These are phyloP conservation scores for Chlorokybus atmophyticus DNA, from an alignment of 139 green algal genomes.

Conservation along the genomic window DNA sequence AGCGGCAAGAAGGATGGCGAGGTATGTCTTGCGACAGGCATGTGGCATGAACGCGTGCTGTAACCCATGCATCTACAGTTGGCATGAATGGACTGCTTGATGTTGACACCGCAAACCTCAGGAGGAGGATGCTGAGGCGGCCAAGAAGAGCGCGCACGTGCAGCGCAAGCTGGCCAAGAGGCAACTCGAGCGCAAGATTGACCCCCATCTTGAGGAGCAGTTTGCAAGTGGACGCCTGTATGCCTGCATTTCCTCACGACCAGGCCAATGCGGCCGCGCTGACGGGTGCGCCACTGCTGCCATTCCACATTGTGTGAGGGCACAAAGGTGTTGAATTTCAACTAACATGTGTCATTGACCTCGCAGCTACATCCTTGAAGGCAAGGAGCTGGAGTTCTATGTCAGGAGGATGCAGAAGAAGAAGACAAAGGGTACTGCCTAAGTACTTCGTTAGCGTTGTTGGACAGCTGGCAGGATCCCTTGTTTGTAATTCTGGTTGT, in stretches of 20 bases:
- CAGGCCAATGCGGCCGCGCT: constrained; percentile 63
- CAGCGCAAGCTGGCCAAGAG: constrained; percentile 72
- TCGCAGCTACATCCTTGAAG: constrained; percentile 76
- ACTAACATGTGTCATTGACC: not conserved
- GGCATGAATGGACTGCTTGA: no score
- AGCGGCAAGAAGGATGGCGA: no score
- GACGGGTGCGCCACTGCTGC: constrained; percentile 42
- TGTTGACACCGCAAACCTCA: not conserved
- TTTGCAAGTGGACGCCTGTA: constrained; percentile 78
- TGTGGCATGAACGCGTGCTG: no score
- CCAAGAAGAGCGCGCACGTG: constrained; percentile 57
- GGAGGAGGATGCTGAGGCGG: constrained; percentile 20
- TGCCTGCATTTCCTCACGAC: constrained; percentile 57
- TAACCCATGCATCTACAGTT: no score
- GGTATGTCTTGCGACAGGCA: no score
- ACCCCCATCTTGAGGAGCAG: constrained; percentile 75
- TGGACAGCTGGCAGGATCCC: no score
- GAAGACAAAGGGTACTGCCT: constrained; percentile 55
- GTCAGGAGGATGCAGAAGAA: constrained; percentile 86
- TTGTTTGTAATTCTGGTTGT: no score
- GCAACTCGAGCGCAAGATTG: constrained; percentile 50
- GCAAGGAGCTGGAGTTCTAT: constrained; percentile 87
- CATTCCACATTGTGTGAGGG: no score
- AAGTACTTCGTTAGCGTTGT: no score
- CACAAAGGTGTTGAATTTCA: not conserved